Conservation (phyloP, 208 protist species). For the Trypanosoma brucei region DNA sequence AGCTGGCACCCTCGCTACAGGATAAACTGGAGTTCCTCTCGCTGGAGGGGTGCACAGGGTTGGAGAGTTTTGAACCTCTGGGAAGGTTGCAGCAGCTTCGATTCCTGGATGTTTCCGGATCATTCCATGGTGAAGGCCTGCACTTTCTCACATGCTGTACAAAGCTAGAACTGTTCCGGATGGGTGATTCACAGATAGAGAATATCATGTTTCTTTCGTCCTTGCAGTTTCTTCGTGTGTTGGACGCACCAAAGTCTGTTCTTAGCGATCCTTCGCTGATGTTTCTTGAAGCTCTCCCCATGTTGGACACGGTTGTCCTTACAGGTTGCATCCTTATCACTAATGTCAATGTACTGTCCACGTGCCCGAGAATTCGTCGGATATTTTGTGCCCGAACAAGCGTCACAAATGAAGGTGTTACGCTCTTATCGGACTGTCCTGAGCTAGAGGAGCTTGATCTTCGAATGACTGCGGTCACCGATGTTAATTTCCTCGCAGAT, state of each 20-base stretch:
- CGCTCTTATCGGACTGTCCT: constrained; percentile 42
- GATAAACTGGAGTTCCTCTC: constrained; percentile 62
- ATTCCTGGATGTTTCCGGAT: constrained; percentile 73
- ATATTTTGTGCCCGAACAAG: constrained; percentile 62
- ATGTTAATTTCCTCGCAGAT: constrained; percentile 50
- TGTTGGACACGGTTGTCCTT: constrained; percentile 69
- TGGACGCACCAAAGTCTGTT: constrained; percentile 52
- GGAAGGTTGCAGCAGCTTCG: constrained; percentile 46
- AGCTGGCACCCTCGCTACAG: constrained; percentile 39
- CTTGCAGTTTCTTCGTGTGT: constrained; percentile 43
- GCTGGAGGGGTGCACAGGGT: constrained; percentile 46
- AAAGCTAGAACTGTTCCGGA: constrained; percentile 70
- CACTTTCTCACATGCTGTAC: constrained; percentile 40
- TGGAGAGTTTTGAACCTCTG: constrained; percentile 45
- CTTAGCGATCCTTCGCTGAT: constrained; percentile 59
- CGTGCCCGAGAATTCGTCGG: constrained; percentile 63
- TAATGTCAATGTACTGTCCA: constrained; percentile 73
- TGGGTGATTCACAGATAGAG: constrained; percentile 52
- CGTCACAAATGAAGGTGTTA: constrained; percentile 71
- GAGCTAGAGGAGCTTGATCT: constrained; percentile 76
- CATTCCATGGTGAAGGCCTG: constrained; percentile 44
- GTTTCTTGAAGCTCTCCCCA: constrained; percentile 48
- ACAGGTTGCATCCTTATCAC: constrained; percentile 65
- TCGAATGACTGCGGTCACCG: constrained; percentile 57
- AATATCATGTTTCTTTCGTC: constrained; percentile 58